Conservation (phyloP, 129 eudicot species). For the Ambrosia artemisiifolia region DNA sequence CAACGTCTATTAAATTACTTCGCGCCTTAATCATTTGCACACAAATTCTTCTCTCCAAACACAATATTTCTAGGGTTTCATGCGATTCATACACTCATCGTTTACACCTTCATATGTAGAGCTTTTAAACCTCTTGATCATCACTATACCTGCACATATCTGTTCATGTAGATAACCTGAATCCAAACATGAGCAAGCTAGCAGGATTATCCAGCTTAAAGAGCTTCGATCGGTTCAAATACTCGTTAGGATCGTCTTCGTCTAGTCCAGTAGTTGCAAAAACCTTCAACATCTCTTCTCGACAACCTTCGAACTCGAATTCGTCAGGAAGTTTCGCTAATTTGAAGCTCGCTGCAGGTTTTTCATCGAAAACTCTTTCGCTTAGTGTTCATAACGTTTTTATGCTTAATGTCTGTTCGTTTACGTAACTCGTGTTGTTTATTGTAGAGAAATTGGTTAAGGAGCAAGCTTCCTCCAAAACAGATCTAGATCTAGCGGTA, state of each 20-base stretch:
- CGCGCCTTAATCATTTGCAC: conserved; percentile 41
- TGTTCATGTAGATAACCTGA: conserved; percentile 9
- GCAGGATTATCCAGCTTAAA: conserved; percentile 63
- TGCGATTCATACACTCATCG: not conserved
- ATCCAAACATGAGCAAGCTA: conserved; percentile 54
- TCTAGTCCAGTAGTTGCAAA: conserved; percentile 42
- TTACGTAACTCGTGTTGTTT: not conserved
- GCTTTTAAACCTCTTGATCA: conserved; percentile 13
- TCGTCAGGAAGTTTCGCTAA: conserved; percentile 79
- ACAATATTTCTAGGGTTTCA: conserved; percentile 25
- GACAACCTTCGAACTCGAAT: conserved; percentile 50
- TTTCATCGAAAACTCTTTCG: not conserved
- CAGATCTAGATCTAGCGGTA: conserved; percentile 96
- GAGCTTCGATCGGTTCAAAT: conserved; percentile 62
- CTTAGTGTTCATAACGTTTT: conserved; percentile 3
- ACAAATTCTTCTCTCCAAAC: conserved; percentile 9
- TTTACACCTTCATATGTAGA: not conserved
- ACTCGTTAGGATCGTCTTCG: conserved; percentile 46
- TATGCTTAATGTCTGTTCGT: not conserved
- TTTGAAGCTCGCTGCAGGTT: conserved; percentile 92
- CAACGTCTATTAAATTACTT: conserved; percentile 15
- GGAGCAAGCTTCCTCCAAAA: conserved; percentile 87
- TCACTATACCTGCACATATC: conserved; percentile 1
- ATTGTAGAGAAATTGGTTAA: conserved; percentile 88
- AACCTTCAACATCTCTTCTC: conserved; percentile 41